Percentiles rank a stretch among this genome's conserved stretches.
phyloP scores from a whole-genome alignment of 352 stramenopile genomes.

The Pythium monospermum region DNA sequence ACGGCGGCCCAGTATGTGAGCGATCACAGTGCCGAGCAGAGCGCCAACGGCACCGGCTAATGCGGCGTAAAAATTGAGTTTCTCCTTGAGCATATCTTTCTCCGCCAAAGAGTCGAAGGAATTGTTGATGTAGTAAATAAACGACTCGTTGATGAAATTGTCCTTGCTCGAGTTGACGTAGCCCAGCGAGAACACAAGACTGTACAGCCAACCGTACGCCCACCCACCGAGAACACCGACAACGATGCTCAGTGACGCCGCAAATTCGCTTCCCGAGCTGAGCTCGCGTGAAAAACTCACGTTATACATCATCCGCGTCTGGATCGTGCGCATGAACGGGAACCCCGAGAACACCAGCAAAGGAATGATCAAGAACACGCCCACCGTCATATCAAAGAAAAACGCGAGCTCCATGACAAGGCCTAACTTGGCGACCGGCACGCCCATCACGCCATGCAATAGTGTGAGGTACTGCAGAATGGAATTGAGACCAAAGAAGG shows the following conservation, averaged over 20 bases:
- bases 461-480: slow-evolving; percentile 74
- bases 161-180: slow-evolving; percentile 71
- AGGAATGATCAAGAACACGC: slow-evolving; percentile 66
- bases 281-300: slow-evolving; percentile 79
- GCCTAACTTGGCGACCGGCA: slow-evolving; percentile 60
- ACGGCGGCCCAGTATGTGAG: slow-evolving; percentile 58
- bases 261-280: slow-evolving; percentile 79
- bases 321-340: slow-evolving; percentile 86
- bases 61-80: slow-evolving; percentile 70
- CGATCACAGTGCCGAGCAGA: slow-evolving; percentile 40
- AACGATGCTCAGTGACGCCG: slow-evolving; percentile 69
- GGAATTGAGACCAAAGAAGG: slow-evolving; percentile 73
- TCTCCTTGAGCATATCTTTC: slow-evolving; percentile 46
- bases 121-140: slow-evolving; percentile 76
- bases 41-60: slow-evolving; percentile 44
- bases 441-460: slow-evolving; percentile 57
- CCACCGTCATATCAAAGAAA: slow-evolving; percentile 84
- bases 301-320: slow-evolving; percentile 91
- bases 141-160: slow-evolving; percentile 83
- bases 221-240: slow-evolving; percentile 69
- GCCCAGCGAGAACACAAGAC: slow-evolving; percentile 73
- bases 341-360: slow-evolving; percentile 75
- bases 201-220: slow-evolving; percentile 76
- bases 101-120: no score
- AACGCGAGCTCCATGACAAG: slow-evolving; percentile 76